These are phyloP conservation scores for Rugosomyces carneus DNA, from an alignment of 1,284 basidiomycete genomes.

Conservation along the genomic window DNA sequence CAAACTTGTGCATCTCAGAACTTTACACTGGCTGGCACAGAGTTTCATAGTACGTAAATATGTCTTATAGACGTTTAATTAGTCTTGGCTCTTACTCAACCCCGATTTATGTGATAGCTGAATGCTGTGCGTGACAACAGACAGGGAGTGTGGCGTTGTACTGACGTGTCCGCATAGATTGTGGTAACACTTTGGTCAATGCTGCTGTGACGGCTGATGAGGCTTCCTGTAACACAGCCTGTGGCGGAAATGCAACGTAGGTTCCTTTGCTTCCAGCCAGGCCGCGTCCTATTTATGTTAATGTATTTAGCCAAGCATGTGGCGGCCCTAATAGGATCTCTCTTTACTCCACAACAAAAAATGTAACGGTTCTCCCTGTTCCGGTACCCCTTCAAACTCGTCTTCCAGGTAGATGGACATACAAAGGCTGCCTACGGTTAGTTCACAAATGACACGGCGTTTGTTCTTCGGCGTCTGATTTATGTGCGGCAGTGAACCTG, in stretches of 20 bases:
- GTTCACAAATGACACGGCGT: slow-evolving; percentile 18
- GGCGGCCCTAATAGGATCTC: slow-evolving; percentile 65
- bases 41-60: slow-evolving; percentile 33
- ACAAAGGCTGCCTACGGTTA: slow-evolving; percentile 62
- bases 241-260: slow-evolving; percentile 56
- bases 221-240: slow-evolving; percentile 59
- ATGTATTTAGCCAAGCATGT: slow-evolving; percentile 49
- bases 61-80: slow-evolving; percentile 1
- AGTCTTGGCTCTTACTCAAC: slow-evolving; percentile 1
- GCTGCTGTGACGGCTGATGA: slow-evolving; percentile 47
- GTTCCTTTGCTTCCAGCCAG: slow-evolving; percentile 18
- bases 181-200: slow-evolving; percentile 52
- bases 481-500: slow-evolving; percentile 26
- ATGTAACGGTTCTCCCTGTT: slow-evolving; percentile 50
- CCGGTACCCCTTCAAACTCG: slow-evolving; percentile 47
- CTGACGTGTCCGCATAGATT: slow-evolving; percentile 36
- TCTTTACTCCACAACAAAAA: slow-evolving; percentile 51
- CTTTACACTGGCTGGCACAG: slow-evolving; percentile 49
- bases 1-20: slow-evolving; percentile 33
- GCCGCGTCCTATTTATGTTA: background rate
- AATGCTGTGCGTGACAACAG: slow-evolving; percentile 48
- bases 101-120: slow-evolving; percentile 16
- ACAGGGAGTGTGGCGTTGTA: background rate
- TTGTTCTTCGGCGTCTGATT: background rate
- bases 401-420: slow-evolving; percentile 58